Evolutionary conservation across 129 eudicot species (phyloP), one percentile per base, ranked within the genome.

Genomic region (Flaveria brownii): DNA sequence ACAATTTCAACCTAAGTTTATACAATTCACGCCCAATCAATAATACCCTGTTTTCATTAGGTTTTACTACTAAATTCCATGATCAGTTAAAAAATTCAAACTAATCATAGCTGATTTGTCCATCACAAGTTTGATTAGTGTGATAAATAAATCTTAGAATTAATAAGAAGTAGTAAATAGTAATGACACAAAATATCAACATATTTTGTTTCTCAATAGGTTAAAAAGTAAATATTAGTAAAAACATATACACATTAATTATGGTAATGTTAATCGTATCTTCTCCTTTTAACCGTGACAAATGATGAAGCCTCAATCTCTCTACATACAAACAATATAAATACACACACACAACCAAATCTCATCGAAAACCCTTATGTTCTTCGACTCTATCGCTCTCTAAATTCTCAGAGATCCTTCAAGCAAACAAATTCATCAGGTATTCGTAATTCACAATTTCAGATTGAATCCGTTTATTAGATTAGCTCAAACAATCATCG

Each of bases 301-400:
- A 60, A 70, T 74, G 77, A 52, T 78, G 70, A 82, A 73, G 70
- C 83, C 83, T 71, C 81, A 20, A 57, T 59, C 84, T 47, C 75
- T 39, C 74, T 45, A 25, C 60, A 64, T 61, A 66, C 64, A 73
- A 65, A 28, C 74, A 67, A 42, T 69, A 79, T 72, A 79, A 46
- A 74, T 55, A 82, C 76, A 62, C 64, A 67, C 73, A 71, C 64
- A 83, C 69, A 77, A 79, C 83, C 86, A 82, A 82, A 82, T 82
- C 86, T 82, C 86, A 82, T 82, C 86, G 78, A 82, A 80, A 80
- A 82, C 86, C 86, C 86, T 78, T 68, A 46, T 77, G 72, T 71
- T 62, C 85, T 70, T 78, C 85, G 82, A 74, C 85, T 77, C 81
- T 42, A 76, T 81, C 81, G 77, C 81, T 71, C 60, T 82, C 81